Conservation (phyloP, 768 basidiomycete species). For the Cubamyces sp. region DNA sequence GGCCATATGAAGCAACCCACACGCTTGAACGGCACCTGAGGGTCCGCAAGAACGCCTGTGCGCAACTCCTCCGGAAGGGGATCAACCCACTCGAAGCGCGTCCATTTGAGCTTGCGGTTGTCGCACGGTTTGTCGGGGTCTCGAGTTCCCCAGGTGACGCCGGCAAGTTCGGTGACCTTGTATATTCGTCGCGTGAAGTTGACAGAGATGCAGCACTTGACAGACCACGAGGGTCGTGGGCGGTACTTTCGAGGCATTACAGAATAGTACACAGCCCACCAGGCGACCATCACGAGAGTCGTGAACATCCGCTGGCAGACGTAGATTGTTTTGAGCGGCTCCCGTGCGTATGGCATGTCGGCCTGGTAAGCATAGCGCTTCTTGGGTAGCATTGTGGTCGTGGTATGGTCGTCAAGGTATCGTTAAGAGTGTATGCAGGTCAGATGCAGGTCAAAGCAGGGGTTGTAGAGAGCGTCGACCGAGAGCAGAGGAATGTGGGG, state of each 20-base stretch:
- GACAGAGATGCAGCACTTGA: slow-evolving; percentile 53
- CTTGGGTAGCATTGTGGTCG: slow-evolving; percentile 11
- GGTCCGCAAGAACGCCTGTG: slow-evolving; percentile 47
- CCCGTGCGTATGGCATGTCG: slow-evolving; percentile 47
- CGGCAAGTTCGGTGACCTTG: slow-evolving; percentile 58
- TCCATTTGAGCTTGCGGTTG: slow-evolving; percentile 43
- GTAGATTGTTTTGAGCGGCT: slow-evolving; percentile 52
- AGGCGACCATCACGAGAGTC: slow-evolving; percentile 50
- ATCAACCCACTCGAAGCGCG: slow-evolving; percentile 53
- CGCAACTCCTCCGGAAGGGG: slow-evolving; percentile 45
- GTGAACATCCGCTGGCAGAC: slow-evolving; percentile 52
- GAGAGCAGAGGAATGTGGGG: neutral
- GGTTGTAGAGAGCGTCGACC: neutral
- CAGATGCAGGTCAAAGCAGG: neutral
- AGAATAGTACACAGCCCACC: slow-evolving; percentile 49
- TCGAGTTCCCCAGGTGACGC: slow-evolving; percentile 57
- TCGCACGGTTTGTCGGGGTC: slow-evolving; percentile 46
- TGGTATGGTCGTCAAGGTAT: neutral
- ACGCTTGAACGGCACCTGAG: slow-evolving; percentile 43
- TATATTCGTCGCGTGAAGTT: slow-evolving; percentile 56
- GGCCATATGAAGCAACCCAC: slow-evolving; percentile 57
- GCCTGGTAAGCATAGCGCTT: slow-evolving; percentile 37
- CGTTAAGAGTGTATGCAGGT: neutral
- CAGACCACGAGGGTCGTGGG: slow-evolving; percentile 54
- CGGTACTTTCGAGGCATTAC: slow-evolving; percentile 47